Evolutionary conservation across 805 yeast species (phyloP).

Genomic region (Yarrowia sp.): DNA sequence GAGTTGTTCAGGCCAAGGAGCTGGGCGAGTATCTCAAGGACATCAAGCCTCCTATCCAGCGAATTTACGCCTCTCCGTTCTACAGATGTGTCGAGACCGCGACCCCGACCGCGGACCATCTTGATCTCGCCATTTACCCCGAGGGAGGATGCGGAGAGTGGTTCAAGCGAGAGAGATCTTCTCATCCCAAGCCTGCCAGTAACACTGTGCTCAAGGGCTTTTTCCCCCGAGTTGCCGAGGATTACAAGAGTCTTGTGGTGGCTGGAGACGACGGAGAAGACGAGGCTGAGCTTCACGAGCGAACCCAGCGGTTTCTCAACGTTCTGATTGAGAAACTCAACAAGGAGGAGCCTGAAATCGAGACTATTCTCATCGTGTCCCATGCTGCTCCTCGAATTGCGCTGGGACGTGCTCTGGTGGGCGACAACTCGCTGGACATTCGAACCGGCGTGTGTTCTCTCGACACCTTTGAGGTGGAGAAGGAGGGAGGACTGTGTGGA

Average conservation of each 20-base stretch:
- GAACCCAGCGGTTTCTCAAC: constrained; percentile 64
- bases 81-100: constrained; percentile 88
- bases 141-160: constrained; percentile 94
- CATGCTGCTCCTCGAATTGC: constrained; percentile 96
- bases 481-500: constrained; percentile 44
- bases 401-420: constrained; percentile 76
- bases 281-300: constrained; percentile 67
- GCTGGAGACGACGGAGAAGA: constrained; percentile 79
- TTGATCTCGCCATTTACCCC: constrained; percentile 65
- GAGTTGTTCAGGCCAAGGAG: constrained; percentile 85
- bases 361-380: constrained; percentile 73
- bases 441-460: constrained; percentile 87
- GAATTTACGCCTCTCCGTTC: constrained; percentile 82
- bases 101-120: constrained; percentile 65
- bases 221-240: constrained; percentile 58
- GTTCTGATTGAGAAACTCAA: constrained; percentile 66
- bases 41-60: constrained; percentile 66
- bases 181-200: constrained; percentile 62
- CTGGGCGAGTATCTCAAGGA: constrained; percentile 63
- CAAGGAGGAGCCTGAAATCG: constrained; percentile 62
- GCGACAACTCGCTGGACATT: constrained; percentile 58
- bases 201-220: constrained; percentile 56
- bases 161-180: constrained; percentile 66
- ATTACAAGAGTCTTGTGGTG: constrained; percentile 61
- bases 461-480: constrained; percentile 60